Evolutionary conservation across 768 basidiomycete species (phyloP).

Genomic region (Amanita phalloides): DNA sequence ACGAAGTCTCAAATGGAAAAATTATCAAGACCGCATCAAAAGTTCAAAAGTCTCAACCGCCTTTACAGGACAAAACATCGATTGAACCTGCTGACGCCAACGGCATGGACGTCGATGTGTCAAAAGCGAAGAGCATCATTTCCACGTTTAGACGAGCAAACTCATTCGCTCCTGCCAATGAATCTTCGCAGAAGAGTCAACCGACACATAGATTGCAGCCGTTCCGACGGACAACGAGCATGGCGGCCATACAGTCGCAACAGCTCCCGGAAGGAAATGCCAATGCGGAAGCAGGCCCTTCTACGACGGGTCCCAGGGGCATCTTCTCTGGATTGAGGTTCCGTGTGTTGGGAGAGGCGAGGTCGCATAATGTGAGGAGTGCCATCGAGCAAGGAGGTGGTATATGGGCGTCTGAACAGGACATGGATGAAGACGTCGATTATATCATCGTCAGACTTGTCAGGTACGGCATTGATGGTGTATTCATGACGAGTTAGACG

Average conservation of each 20-base stretch:
- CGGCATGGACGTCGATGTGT: constrained; percentile 6
- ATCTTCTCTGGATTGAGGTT: constrained; percentile 52
- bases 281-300: constrained; percentile 2
- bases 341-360: constrained; percentile 59
- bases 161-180: constrained; percentile 43
- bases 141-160: constrained; percentile 52
- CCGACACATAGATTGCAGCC: constrained; percentile 23
- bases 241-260: constrained; percentile 11
- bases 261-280: background rate
- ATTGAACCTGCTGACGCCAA: constrained; percentile 10
- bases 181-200: constrained; percentile 10
- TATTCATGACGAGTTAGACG: background rate
- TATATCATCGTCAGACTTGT: constrained; percentile 65
- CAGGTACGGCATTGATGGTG: constrained; percentile 34
- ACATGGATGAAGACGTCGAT: constrained; percentile 39
- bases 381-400: constrained; percentile 59
- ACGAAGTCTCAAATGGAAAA: constrained; percentile 45
- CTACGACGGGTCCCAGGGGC: constrained; percentile 8
- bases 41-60: constrained; percentile 12
- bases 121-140: constrained; percentile 31
- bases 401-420: constrained; percentile 28
- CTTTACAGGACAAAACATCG: constrained; percentile 7
- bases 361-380: constrained; percentile 37
- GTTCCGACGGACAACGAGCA: constrained; percentile 32
- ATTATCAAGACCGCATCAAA: constrained; percentile 56